Percentiles rank a stretch among this genome's conserved stretches.
These are phyloP conservation scores for Pichia kluyveri DNA, from an alignment of 805 yeast genomes.

Conservation along the genomic window DNA sequence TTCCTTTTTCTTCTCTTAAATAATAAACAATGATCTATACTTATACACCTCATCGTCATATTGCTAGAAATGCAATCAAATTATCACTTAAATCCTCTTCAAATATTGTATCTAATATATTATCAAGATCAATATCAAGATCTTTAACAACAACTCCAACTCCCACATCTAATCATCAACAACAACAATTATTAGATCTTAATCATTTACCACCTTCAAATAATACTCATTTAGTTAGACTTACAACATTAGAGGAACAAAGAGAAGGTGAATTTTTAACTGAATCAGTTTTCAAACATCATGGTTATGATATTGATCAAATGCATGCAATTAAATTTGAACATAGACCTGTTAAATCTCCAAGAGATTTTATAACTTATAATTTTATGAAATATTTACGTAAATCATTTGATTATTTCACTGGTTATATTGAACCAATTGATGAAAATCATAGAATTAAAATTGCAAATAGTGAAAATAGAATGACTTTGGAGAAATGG, in stretches of 20 bases:
- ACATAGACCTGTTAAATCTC: slow-evolving; percentile 41
- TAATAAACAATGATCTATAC: background rate
- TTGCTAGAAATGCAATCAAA: background rate
- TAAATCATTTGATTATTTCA: slow-evolving; percentile 46
- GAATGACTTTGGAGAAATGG: slow-evolving; percentile 60
- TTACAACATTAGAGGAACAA: slow-evolving; percentile 7
- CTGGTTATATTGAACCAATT: slow-evolving; percentile 56
- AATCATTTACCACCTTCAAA: slow-evolving; percentile 8
- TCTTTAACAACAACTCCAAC: no score
- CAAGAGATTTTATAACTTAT: slow-evolving; percentile 46
- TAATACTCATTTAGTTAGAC: slow-evolving; percentile 10
- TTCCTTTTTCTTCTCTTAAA: background rate
- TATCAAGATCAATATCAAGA: no score
- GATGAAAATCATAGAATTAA: slow-evolving; percentile 23
- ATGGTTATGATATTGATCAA: slow-evolving; percentile 27
- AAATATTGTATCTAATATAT: background rate
- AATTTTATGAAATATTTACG: slow-evolving; percentile 38
- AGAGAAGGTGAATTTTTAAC: slow-evolving; percentile 17
- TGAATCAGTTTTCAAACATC: slow-evolving; percentile 34
- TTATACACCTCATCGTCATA: background rate
- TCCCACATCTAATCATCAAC: no score
- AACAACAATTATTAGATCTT: background rate
- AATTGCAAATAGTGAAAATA: slow-evolving; percentile 25
- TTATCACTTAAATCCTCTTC: background rate
- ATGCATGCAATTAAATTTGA: slow-evolving; percentile 36